Conservation (phyloP, 2,329 filamentous ascomycete genomes). For the Phaeophleospora eucalypticola region DNA sequence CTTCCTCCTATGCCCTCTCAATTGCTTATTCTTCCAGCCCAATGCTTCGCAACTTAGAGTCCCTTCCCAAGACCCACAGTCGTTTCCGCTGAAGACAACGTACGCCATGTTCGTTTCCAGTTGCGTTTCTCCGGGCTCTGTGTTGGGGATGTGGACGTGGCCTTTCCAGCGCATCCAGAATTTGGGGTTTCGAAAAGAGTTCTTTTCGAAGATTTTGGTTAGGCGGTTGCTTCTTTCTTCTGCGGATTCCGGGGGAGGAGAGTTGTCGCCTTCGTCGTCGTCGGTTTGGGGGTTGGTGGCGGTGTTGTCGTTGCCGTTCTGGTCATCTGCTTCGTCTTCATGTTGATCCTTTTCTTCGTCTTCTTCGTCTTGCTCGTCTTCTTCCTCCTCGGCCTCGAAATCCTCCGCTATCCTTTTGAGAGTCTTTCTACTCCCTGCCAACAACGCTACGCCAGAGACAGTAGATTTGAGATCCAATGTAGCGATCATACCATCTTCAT, state of each 20-base stretch:
- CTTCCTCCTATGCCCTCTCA: background rate
- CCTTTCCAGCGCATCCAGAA: constrained; percentile 19
- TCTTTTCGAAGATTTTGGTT: constrained; percentile 16
- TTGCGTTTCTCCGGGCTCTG: background rate
- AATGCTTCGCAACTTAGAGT: background rate
- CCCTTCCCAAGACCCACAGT: background rate
- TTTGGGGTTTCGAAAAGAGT: constrained; percentile 16
- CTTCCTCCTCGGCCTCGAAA: constrained; percentile 1
- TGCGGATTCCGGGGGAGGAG: constrained; percentile 6
- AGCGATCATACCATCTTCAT: constrained; percentile 6
- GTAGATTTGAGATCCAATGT: background rate
- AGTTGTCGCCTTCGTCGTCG: constrained; percentile 1
- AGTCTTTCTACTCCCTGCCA: constrained; percentile 5
- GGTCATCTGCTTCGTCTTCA: no score
- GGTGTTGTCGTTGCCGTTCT: no score
- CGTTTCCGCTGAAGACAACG: background rate
- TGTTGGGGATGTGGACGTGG: background rate
- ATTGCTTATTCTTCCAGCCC: background rate
- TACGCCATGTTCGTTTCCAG: background rate
- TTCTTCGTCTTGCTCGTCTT: background rate
- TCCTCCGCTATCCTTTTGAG: constrained; percentile 1
- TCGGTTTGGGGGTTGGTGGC: no score
- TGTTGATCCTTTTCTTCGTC: background rate
- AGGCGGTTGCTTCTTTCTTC: constrained; percentile 11
- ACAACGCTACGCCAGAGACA: background rate